Evolutionary conservation across 345 rosid genomes (phyloP), one percentile per base, ranked within the genome.

Genomic region (Rhizophora apiculata): DNA sequence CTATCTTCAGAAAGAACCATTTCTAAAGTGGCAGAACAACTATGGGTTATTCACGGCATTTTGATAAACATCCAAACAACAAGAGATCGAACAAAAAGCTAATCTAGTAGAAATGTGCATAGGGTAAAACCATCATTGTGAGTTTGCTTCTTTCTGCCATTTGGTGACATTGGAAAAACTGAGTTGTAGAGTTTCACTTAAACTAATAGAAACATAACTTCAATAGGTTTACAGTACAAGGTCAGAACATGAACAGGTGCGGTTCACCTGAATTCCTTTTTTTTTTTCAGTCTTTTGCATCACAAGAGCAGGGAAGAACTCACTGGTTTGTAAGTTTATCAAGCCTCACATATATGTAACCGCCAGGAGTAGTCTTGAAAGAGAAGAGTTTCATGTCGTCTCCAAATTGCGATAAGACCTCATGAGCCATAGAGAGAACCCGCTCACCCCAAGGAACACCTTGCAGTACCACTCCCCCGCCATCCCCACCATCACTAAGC

Each of bases 401-500:
- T 29, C 76, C 77, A 67, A 68, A 88, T 43, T 74, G 85, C 24
- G 68, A 76, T 76, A 91, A 60, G 56, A 82, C 86, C 64, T 91
- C 82, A 2, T 21, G 65, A 58, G 96, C 91, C 78, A 88, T 86
- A 58, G 87, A 83, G 31, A 89, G 89, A 77, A 68, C 87, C 61
- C 57, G 80, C 65, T 91, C 88, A 34, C 95, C 97, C 98, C 91
- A 91, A 11, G 87, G 68, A 15, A 89, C 86, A 63, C 81, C 81
- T 82, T 86, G 83, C 36, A 89, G 74, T 63, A 82, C 93, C 72
- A 91, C 52, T 67, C 98, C 97, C 72, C 98, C 98, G 53, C 97
- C 98, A 79, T 87, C 87, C 63, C 91, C 91, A 66, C 98, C 97
- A 79, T 93, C 97, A 4, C 93, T 94, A 72, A 81, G 54, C 96